Evolutionary conservation across 192 early-diverging fungal genomes (phyloP), one percentile per base, ranked within the genome.

Genomic region (Coemansia sp.): DNA sequence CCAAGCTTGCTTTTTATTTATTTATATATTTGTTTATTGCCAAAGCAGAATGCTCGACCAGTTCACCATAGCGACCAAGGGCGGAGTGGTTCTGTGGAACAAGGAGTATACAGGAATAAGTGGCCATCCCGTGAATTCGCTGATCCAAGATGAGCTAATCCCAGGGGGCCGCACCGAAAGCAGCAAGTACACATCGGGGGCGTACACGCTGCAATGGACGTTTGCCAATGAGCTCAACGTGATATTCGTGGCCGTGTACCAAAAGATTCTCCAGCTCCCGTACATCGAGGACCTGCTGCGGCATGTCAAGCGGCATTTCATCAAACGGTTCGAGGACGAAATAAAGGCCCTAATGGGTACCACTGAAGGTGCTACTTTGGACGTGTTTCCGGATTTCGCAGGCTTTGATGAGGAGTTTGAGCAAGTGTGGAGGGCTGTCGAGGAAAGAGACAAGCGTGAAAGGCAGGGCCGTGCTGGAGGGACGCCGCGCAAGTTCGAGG

Each of bases 71-170:
- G 74, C 93, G 7, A 95, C 93, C 30, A 92, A 89, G 67, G 92
- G 93, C 40, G 95, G 95, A 16, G 79, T 94, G 31, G 91, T 95
- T 23, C 86, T 97, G 26, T 97, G 92, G 92, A 84, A 87, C 39
- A 88, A 89, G 61, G 79, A 84, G 10, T 95, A 89, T 63, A 64
- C 90, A 7, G 70, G 84, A 7, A 59, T 87, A 16, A 62, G 66
- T 2, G 83, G 73, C 13, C 71, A 86, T 3, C 92, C 95, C 31
- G 82, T 94, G 30, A 85, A 93, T 71, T 72, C 81, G 12, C 83
- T 95, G 15, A 88, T 95, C 49, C 83, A 87, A 58, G 84, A 91
- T 28, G 89, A 93, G 7, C 85, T 95, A 18, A 91, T 95, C 88
- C 74, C 92, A 87, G 73, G 82, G 83, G 45, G 87, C 7, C 80